Conservation (phyloP, 495 filamentous ascomycete species). For the Darksidea phi region DNA sequence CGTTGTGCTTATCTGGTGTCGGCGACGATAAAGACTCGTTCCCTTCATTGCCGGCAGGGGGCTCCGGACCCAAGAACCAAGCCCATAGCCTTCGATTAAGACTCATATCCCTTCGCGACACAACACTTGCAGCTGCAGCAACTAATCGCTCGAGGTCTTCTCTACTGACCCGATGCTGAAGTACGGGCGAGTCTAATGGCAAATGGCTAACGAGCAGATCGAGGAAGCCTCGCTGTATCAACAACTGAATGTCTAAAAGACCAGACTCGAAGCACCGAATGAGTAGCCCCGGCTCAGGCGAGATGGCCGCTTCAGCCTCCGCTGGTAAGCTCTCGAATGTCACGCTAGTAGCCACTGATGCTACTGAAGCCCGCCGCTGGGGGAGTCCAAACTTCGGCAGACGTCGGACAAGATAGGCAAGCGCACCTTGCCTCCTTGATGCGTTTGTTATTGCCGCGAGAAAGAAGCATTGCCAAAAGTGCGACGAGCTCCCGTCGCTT, state of each 20-base stretch:
- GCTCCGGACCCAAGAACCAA: conserved; percentile 91
- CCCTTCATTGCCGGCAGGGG: conserved; percentile 49
- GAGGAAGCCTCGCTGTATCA: conserved; percentile 91
- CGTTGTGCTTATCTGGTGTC: conserved; percentile 50
- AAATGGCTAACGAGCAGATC: conserved; percentile 90
- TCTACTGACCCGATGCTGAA: conserved; percentile 68
- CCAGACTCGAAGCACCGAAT: conserved; percentile 88
- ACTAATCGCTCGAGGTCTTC: conserved; percentile 79
- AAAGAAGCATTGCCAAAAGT: conserved; percentile 99
- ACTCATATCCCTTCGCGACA: conserved; percentile 89
- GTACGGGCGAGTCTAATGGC: conserved; percentile 78
- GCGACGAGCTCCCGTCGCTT: conserved; percentile 68
- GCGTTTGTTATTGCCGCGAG: conserved; percentile 86
- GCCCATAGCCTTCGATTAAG: conserved; percentile 91
- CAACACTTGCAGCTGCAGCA: conserved; percentile 77
- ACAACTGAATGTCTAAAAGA: conserved; percentile 80
- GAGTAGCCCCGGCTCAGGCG: conserved; percentile 89
- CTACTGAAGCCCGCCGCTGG: conserved; percentile 15
- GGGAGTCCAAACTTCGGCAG: conserved; percentile 68
- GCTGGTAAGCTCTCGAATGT: conserved; percentile 39
- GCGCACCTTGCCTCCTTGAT: conserved; percentile 75
- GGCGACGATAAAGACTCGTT: conserved; percentile 48
- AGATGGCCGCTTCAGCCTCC: conserved; percentile 68
- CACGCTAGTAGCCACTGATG: conserved; percentile 26
- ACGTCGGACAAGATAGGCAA: conserved; percentile 78